Base-by-base conservation (phyloP, 768 basidiomycete species). In the Leucocoprinus sp. region DNA sequence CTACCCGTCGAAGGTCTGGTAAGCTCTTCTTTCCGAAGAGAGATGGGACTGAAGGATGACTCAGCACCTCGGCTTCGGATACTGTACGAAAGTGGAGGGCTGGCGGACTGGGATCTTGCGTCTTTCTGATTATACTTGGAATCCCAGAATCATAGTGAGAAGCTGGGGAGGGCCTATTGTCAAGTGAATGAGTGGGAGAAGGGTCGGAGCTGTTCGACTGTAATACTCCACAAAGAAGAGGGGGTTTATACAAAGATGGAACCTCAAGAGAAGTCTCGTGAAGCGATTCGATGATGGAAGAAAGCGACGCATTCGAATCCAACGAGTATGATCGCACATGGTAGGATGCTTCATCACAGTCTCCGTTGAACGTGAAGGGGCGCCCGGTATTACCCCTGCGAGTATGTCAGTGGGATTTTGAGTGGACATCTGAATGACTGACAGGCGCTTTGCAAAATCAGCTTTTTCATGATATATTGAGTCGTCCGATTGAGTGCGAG, bases 11-110 rank as follows among this genome's bases (percentile, higher is more conserved):
- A 37, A 95, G 67, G 57, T 96, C 91, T 5, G 93, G 92, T 46
- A 95, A 69, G 47, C 89, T 92, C 64, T 93, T 88, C 69, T 90
- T 93, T 26, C 69, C 69, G 2, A 33, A 19, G 17, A 48, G 38
- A 5, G 33, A 21, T 12, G 46, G 17, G 12, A 34, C 22, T 15
- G 35, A 14, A 18, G 46, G 33, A 35, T 23, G 24, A 14, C 46
- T 39, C 28, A 28, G 24, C 3, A 33, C 46, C 28, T 48, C 46
- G 15, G 63, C 50, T 55, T 65, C 45, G 47, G 64, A 51, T 60
- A 70, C 33, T 56, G 67, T 43, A 66, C 73, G 53, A 68, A 9
- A 79, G 78, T 50, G 78, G 68, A 57, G 74, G 70, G 76, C 78
- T 37, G 64, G 55, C 1, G 45, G 27, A 21, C 58, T 58, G 24